Percentiles rank a stretch among this genome's conserved stretches.
These are phyloP conservation scores for Cyphellophora europaea DNA, from an alignment of 2,329 filamentous ascomycete genomes.

Conservation along the genomic window DNA sequence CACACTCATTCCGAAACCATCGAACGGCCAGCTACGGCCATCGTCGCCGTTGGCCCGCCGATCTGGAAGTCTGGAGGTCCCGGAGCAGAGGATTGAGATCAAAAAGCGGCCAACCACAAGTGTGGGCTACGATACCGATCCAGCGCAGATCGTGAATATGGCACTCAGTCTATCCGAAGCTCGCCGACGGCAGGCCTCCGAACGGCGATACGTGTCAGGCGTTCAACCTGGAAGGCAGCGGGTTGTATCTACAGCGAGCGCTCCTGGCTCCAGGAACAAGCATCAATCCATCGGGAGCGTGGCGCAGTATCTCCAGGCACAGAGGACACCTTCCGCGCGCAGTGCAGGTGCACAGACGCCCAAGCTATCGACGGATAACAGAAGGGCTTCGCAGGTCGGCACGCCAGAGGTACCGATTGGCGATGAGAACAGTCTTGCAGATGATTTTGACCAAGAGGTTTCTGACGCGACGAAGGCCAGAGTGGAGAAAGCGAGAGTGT, in stretches of 20 bases:
- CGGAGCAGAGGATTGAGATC: slow-evolving; percentile 2
- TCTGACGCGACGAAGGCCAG: slow-evolving; percentile 72
- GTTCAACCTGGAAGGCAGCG: slow-evolving; percentile 12
- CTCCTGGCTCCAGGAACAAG: background rate
- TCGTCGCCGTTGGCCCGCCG: slow-evolving; percentile 8
- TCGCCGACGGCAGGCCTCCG: slow-evolving; percentile 51
- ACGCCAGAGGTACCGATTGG: background rate
- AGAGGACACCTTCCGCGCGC: background rate
- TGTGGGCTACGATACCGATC: slow-evolving; percentile 57
- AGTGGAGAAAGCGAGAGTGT: slow-evolving; percentile 72
- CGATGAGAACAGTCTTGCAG: slow-evolving; percentile 9
- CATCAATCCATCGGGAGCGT: slow-evolving; percentile 2
- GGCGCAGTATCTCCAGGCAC: slow-evolving; percentile 3
- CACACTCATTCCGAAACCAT: slow-evolving; percentile 9
- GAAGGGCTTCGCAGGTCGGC: background rate
- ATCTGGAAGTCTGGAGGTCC: slow-evolving; percentile 4
- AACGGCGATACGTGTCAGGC: slow-evolving; percentile 33
- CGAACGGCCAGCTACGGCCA: slow-evolving; percentile 6
- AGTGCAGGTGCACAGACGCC: background rate
- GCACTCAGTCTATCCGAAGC: slow-evolving; percentile 82
- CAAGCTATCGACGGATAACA: background rate
- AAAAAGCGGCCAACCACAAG: slow-evolving; percentile 3
- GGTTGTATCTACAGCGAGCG: slow-evolving; percentile 19
- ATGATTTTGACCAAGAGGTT: slow-evolving; percentile 41
- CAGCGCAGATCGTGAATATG: slow-evolving; percentile 85